A percentile compares a stretch with the other conserved stretches of the same genome.
phyloP scores from a whole-genome alignment of 192 early-diverging fungal genomes.

The Coemansia sp. region DNA sequence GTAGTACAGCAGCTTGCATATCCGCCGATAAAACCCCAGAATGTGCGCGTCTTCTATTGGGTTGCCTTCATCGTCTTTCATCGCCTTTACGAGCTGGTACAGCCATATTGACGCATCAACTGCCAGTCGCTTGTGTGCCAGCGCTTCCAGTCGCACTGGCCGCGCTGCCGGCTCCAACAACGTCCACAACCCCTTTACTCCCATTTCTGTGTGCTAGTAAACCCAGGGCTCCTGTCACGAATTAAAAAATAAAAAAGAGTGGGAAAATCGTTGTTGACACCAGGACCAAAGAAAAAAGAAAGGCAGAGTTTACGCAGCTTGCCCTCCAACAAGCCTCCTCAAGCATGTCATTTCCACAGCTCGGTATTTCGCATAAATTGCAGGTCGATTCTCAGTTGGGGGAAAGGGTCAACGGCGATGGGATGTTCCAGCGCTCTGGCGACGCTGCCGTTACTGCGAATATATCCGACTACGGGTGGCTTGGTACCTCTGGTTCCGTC shows the following conservation, averaged over 20 bases:
- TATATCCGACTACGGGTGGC: too few species aligned
- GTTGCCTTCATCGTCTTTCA: conserved; percentile 87
- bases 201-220: conserved; percentile 60
- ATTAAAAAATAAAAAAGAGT: background rate
- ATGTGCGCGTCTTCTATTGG: conserved; percentile 79
- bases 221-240: too few species aligned
- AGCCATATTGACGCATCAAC: conserved; percentile 98
- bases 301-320: background rate
- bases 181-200: conserved; percentile 92
- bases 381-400: background rate
- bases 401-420: too few species aligned
- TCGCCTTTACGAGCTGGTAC: conserved; percentile 93
- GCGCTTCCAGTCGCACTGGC: conserved; percentile 74
- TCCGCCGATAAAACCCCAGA: conserved; percentile 88
- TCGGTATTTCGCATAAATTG: background rate
- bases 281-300: background rate
- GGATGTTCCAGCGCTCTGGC: too few species aligned
- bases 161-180: conserved; percentile 76
- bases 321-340: background rate
- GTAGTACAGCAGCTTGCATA: conserved; percentile 90
- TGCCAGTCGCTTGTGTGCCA: conserved; percentile 74
- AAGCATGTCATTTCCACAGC: background rate
- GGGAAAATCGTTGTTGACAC: background rate
- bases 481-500: background rate
- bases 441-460: too few species aligned